Conservation (phyloP, 2,329 filamentous ascomycete genomes). For the Leptographium wingfieldii region DNA sequence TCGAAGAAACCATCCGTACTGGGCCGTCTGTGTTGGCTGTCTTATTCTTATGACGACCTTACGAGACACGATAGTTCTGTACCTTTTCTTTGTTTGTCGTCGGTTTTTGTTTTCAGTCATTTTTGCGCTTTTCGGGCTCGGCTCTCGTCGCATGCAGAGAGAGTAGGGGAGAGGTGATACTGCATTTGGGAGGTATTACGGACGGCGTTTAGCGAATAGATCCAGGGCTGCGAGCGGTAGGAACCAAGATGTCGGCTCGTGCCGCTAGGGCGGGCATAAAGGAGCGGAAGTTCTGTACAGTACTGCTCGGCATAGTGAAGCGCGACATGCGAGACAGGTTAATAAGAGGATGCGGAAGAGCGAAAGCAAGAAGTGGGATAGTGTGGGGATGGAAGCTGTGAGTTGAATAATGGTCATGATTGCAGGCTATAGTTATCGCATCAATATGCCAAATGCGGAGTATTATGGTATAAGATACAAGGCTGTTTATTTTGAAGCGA, state of each 20-base stretch:
- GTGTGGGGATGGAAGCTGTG: background rate
- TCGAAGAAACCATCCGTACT: background rate
- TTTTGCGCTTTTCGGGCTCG: background rate
- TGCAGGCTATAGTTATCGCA: background rate
- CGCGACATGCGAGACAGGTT: background rate
- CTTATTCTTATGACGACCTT: constrained; percentile 6
- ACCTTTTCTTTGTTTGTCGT: background rate
- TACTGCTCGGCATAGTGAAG: background rate
- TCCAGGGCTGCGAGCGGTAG: background rate
- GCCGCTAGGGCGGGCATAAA: background rate
- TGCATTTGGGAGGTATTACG: background rate
- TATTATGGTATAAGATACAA: background rate
- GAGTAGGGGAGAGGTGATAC: background rate
- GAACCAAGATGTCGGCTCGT: background rate
- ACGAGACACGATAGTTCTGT: constrained; percentile 10
- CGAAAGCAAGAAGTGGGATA: background rate
- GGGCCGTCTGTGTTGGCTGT: constrained; percentile 1
- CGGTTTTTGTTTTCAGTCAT: background rate
- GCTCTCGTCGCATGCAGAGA: background rate
- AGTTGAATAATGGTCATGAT: background rate
- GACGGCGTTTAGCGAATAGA: constrained; percentile 5
- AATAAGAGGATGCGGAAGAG: background rate
- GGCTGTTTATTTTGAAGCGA: background rate
- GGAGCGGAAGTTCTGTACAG: background rate
- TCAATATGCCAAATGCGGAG: background rate